phyloP scores from a whole-genome alignment of 2,329 filamentous ascomycete genomes.

The Chalara sp. region DNA sequence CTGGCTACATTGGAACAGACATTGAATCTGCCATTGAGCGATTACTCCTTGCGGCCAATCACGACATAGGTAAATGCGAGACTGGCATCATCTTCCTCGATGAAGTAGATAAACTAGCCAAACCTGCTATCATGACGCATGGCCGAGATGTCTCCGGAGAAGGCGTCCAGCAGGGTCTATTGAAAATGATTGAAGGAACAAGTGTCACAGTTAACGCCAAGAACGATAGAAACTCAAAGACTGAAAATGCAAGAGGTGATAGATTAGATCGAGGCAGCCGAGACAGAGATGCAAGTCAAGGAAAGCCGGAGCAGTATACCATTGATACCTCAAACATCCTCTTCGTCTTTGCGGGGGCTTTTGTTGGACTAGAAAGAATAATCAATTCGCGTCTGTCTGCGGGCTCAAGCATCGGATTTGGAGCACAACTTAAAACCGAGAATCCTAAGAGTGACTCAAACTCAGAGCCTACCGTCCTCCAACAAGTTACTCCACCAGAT shows the following conservation, averaged over 20 bases:
- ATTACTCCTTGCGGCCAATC: conserved; percentile 82
- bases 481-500: conserved; percentile 66
- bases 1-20: conserved; percentile 95
- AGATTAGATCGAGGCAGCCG: conserved; percentile 13
- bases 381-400: conserved; percentile 83
- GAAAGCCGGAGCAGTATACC: conserved; percentile 47
- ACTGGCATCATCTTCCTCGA: conserved; percentile 92
- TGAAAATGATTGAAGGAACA: conserved; percentile 95
- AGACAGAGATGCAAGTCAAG: conserved; percentile 11
- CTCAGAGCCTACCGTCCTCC: conserved; percentile 6
- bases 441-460: conserved; percentile 36
- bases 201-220: conserved; percentile 91
- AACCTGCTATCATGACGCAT: conserved; percentile 66
- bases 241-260: conserved; percentile 10
- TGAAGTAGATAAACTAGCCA: conserved; percentile 95
- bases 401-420: conserved; percentile 80
- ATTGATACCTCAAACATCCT: conserved; percentile 94
- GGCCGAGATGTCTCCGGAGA: conserved; percentile 94
- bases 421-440: conserved; percentile 62
- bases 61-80: conserved; percentile 77
- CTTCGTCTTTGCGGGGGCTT: conserved; percentile 94
- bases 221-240: conserved; percentile 41
- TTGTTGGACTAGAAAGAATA: conserved; percentile 84
- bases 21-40: conserved; percentile 94
- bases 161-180: conserved; percentile 88